phyloP scores from a whole-genome alignment of 768 basidiomycete genomes.

The Tricholoma sp. region DNA sequence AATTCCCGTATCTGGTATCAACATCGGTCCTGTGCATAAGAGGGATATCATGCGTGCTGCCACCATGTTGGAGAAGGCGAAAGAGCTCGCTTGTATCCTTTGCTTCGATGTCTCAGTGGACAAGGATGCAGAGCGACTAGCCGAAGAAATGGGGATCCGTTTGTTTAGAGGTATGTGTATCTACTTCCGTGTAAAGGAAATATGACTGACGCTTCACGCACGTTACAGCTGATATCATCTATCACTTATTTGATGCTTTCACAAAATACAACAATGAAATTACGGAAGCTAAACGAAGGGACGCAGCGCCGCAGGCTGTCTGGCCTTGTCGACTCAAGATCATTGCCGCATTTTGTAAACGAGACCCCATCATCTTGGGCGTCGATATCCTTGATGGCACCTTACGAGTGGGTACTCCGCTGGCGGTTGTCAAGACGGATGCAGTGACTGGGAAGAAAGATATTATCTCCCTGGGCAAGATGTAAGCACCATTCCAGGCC shows the following conservation, averaged over 20 bases:
- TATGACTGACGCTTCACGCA: not conserved
- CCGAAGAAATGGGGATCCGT: conserved; percentile 90
- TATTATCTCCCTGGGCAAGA: conserved; percentile 87
- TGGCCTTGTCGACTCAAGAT: conserved; percentile 95
- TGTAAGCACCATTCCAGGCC: conserved; percentile 47
- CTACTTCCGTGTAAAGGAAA: not conserved
- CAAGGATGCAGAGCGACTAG: conserved; percentile 86
- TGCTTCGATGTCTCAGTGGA: conserved; percentile 96
- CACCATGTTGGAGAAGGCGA: conserved; percentile 93
- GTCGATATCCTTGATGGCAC: conserved; percentile 94
- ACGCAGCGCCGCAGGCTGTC: conserved; percentile 91
- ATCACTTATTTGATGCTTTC: conserved; percentile 96
- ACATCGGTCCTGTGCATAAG: conserved; percentile 96
- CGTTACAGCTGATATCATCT: conserved; percentile 89
- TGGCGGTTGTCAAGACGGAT: conserved; percentile 94
- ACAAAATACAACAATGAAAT: conserved; percentile 92
- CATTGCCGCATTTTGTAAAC: conserved; percentile 92
- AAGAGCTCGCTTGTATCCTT: conserved; percentile 91
- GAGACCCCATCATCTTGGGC: conserved; percentile 96
- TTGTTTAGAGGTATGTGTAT: conserved; percentile 77
- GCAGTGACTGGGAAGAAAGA: conserved; percentile 85
- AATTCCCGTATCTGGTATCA: conserved; percentile 96
- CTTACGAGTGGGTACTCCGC: conserved; percentile 86
- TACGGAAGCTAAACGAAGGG: conserved; percentile 83
- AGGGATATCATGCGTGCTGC: conserved; percentile 90